Percentiles rank a stretch among this genome's conserved stretches.
These are phyloP conservation scores for Xylariaceae sp. DNA, from an alignment of 2,329 filamentous ascomycete species.

Conservation along the genomic window DNA sequence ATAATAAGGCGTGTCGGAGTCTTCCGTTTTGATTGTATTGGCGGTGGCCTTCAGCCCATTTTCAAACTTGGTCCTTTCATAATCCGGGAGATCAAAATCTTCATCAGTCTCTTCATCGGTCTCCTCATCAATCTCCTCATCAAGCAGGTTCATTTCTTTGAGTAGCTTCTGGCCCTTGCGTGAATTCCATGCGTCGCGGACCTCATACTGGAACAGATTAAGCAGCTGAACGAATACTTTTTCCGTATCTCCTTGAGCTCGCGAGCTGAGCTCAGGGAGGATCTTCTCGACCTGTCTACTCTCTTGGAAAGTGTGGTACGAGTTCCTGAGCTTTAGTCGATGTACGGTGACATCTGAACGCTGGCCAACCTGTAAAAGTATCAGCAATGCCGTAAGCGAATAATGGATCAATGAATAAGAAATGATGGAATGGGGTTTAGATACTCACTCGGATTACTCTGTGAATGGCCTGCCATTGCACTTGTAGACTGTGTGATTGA, in stretches of 20 bases:
- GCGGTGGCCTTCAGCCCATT: too few relatives aligned
- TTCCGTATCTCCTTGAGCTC: constrained; percentile 25
- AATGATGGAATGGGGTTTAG: neutral
- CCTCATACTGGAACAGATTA: constrained; percentile 30
- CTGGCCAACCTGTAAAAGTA: constrained; percentile 26
- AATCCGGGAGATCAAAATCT: neutral
- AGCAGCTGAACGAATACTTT: constrained; percentile 25
- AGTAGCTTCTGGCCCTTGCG: constrained; percentile 23
- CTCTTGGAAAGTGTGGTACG: constrained; percentile 28
- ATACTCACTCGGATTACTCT: constrained; percentile 31
- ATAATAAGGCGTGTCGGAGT: too few relatives aligned
- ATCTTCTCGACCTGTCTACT: constrained; percentile 32
- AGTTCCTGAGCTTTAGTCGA: constrained; percentile 28
- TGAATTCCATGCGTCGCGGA: constrained; percentile 24
- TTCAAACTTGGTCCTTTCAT: too few relatives aligned
- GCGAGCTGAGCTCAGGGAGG: constrained; percentile 27
- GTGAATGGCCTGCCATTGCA: constrained; percentile 30
- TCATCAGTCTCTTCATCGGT: neutral
- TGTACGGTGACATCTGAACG: constrained; percentile 25
- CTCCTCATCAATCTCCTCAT: neutral
- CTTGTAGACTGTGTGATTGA: constrained; percentile 25
- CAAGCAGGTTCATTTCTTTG: constrained; percentile 19
- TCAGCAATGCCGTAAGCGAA: constrained; percentile 12
- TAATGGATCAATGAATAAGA: neutral
- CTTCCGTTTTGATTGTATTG: too few relatives aligned